Conservation (phyloP, 2,329 filamentous ascomycete genomes). For the Talaromyces sp. region DNA sequence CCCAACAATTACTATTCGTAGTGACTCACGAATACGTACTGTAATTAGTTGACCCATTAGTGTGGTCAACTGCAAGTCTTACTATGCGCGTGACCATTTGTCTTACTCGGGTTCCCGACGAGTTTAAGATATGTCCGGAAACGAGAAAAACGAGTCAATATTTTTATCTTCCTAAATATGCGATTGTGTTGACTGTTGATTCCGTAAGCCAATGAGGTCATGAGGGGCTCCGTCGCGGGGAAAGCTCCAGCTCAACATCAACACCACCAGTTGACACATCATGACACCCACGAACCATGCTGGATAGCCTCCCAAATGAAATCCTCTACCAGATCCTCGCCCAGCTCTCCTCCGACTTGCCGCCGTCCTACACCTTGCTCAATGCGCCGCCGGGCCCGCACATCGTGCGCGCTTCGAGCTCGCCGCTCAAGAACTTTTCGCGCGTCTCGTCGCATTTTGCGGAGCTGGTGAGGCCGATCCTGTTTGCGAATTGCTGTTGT, state of each 20-base stretch:
- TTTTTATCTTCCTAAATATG: too few relatives aligned
- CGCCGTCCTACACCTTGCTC: constrained; percentile 46
- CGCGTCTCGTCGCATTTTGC: constrained; percentile 52
- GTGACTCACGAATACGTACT: too few relatives aligned
- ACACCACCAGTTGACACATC: not conserved
- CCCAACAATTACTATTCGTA: too few relatives aligned
- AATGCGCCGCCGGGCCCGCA: constrained; percentile 45
- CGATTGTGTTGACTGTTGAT: not conserved
- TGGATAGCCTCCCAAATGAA: constrained; percentile 53
- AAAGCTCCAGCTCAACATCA: not conserved
- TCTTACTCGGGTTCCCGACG: not conserved
- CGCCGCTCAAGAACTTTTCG: constrained; percentile 53
- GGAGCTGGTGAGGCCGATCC: constrained; percentile 44
- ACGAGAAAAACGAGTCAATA: not conserved
- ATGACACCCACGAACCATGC: not conserved
- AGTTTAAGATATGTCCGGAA: too few relatives aligned
- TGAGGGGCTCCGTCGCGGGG: not conserved
- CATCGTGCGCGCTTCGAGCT: constrained; percentile 34
- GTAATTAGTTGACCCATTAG: too few relatives aligned
- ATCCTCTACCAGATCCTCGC: constrained; percentile 53
- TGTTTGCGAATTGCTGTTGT: constrained; percentile 53
- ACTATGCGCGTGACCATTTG: not conserved
- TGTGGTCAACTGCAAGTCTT: not conserved
- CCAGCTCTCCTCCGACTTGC: constrained; percentile 44
- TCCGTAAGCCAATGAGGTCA: not conserved